Base-by-base conservation (phyloP, 1,284 basidiomycete genomes). In the Agroathelia rolfsii region DNA sequence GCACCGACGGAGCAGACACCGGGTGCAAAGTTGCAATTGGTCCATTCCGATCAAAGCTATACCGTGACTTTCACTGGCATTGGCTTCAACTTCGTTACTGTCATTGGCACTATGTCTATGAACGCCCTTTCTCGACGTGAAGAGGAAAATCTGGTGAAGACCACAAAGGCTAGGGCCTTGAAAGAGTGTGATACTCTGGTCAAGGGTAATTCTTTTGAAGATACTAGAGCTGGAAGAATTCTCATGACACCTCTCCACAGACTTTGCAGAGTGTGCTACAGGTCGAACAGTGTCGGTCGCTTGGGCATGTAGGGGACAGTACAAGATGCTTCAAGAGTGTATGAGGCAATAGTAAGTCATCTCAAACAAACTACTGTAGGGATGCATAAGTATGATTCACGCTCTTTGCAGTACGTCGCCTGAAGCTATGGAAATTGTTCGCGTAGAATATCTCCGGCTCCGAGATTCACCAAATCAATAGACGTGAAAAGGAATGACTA, bases 121-220 rank as follows among this genome's bases (percentile, higher is more conserved):
- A 78, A 89, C 55, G 71, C 86, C 15, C 70, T 94, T 19, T 92
- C 88, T 16, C 72, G 88, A 41, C 70, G 89, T 38, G 89, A 94
- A 58, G 88, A 92, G 52, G 82, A 89, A 28, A 81, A 79, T 8
- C 66, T 93, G 25, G 55, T 82, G 30, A 90, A 89, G 51, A 62
- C 76, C 22, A 82, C 83, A n/a, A 90, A 89, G 51, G 70, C 73
- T 6, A 65, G 72, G 32, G 88, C 88, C 9, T 55, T 90, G 48
- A 80, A 74, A 47, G 75, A 80, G 52, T 92, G 88, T 44, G 82
- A 89, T 47, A 46, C 63, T 1, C 41, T 82, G 3, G 83, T 93
- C 4, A 78, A 76, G 72, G 79, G 88, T 80, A 44, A 34, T 52
- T 31, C 14, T 18, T 25, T 18, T 26, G 13, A 22, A 20, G 13